Percentiles rank a stretch among this genome's conserved stretches.
phyloP scores from a whole-genome alignment of 345 rosid genomes.

The Gossypium bickii region DNA sequence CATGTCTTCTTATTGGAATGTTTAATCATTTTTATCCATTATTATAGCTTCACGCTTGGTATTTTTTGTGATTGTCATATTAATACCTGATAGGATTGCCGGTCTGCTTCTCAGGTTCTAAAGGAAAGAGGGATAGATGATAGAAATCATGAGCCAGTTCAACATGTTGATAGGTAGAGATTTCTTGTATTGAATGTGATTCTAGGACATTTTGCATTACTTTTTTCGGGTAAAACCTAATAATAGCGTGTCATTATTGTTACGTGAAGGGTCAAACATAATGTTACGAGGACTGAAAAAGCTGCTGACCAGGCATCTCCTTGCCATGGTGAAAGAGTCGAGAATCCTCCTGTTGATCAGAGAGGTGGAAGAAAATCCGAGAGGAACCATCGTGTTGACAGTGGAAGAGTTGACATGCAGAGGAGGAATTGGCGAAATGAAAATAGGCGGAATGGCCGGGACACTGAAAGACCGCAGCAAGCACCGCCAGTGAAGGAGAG shows the following conservation, averaged over 20 bases:
- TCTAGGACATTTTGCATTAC: background rate
- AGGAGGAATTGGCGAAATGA: slow-evolving; percentile 62
- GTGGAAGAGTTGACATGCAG: slow-evolving; percentile 48
- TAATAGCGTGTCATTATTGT: background rate
- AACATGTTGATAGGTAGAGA: slow-evolving; percentile 48
- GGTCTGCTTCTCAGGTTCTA: slow-evolving; percentile 46
- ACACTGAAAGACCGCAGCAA: slow-evolving; percentile 35
- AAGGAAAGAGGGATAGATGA: slow-evolving; percentile 66
- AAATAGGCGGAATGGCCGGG: slow-evolving; percentile 37
- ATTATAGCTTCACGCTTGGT: background rate
- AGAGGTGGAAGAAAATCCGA: slow-evolving; percentile 46
- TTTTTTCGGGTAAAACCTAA: background rate
- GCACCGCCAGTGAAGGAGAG: slow-evolving; percentile 30
- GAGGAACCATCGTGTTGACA: slow-evolving; percentile 40
- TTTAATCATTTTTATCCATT: background rate
- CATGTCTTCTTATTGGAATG: slow-evolving; percentile 12
- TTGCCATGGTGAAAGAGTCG: slow-evolving; percentile 36
- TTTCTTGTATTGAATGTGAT: background rate
- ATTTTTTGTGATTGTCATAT: background rate
- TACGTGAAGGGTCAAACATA: slow-evolving; percentile 40
- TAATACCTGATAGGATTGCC: slow-evolving; percentile 2
- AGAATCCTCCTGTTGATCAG: slow-evolving; percentile 34
- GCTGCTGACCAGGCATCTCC: slow-evolving; percentile 35
- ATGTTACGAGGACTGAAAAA: slow-evolving; percentile 40
- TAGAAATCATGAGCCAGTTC: slow-evolving; percentile 40